Percentiles rank a stretch among this genome's conserved stretches.
Conservation (phyloP, 108 stramenopile species). For the Cylindrotheca fusiformis region DNA sequence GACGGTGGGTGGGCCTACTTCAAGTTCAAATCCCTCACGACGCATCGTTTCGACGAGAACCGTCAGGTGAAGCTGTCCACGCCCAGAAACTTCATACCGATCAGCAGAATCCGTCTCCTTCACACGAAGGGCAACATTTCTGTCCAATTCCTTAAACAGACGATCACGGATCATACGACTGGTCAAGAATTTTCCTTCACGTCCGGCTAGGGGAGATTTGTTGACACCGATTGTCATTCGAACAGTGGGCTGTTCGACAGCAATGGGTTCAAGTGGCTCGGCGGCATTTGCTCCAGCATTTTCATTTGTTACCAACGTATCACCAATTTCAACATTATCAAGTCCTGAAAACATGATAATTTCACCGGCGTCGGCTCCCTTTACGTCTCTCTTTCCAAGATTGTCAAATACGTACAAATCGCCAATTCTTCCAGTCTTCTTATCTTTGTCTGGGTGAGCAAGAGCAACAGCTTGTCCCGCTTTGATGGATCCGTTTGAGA, state of each 20-base stretch:
- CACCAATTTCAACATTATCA: constrained; percentile 89
- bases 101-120: constrained; percentile 94
- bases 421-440: constrained; percentile 78
- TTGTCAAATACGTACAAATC: constrained; percentile 97
- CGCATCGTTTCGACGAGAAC: constrained; percentile 99
- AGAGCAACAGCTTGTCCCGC: constrained; percentile 77
- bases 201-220: constrained; percentile 97
- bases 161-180: constrained; percentile 97
- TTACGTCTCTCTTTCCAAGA: constrained; percentile 90
- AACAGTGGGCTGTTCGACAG: constrained; percentile 98
- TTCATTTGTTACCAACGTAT: constrained; percentile 92
- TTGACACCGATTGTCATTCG: constrained; percentile 98
- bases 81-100: constrained; percentile 93
- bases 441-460: constrained; percentile 64
- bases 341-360: constrained; percentile 98
- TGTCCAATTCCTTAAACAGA: constrained; percentile 93
- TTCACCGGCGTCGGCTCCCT: constrained; percentile 90
- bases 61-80: constrained; percentile 98
- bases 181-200: constrained; percentile 96
- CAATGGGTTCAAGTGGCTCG: constrained; percentile 90
- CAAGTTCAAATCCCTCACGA: constrained; percentile 98
- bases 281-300: constrained; percentile 71
- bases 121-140: constrained; percentile 94
- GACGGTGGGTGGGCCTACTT: constrained; percentile 96
- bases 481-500: constrained; percentile 84